phyloP scores from a whole-genome alignment of 495 filamentous ascomycete genomes.

The Tuber magnatum region DNA sequence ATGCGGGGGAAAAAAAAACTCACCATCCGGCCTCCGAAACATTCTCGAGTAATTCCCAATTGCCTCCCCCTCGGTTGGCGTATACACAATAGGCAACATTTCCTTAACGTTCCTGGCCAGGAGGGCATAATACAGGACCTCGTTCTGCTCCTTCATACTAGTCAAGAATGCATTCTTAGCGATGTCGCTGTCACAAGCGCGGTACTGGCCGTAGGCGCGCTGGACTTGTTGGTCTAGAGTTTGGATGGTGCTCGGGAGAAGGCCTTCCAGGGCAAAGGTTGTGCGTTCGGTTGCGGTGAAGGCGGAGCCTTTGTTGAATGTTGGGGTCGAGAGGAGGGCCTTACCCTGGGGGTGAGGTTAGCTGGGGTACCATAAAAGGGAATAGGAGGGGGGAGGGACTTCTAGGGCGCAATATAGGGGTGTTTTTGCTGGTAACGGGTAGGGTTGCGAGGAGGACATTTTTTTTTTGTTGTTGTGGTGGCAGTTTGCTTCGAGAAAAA shows the following conservation, averaged over 20 bases:
- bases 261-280: constrained; percentile 61
- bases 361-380: background rate
- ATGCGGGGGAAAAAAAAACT: background rate
- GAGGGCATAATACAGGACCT: constrained; percentile 67
- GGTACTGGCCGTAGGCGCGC: constrained; percentile 76
- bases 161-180: constrained; percentile 79
- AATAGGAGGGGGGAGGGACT: background rate
- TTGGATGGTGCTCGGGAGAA: constrained; percentile 65
- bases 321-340: constrained; percentile 58
- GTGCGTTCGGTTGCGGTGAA: constrained; percentile 62
- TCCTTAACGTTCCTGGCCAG: constrained; percentile 52
- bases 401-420: background rate
- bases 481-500: background rate
- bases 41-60: constrained; percentile 76
- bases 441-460: background rate
- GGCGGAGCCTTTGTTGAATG: constrained; percentile 78
- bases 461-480: background rate
- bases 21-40: constrained; percentile 65
- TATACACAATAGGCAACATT: constrained; percentile 85
- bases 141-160: constrained; percentile 72
- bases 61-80: constrained; percentile 85
- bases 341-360: constrained; percentile 46
- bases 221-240: constrained; percentile 72
- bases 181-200: constrained; percentile 52
- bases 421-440: background rate